Percentiles rank a stretch among this genome's conserved stretches.
Evolutionary conservation across 2,329 filamentous ascomycete species (phyloP).

Genomic region (Diatrype stigma): DNA sequence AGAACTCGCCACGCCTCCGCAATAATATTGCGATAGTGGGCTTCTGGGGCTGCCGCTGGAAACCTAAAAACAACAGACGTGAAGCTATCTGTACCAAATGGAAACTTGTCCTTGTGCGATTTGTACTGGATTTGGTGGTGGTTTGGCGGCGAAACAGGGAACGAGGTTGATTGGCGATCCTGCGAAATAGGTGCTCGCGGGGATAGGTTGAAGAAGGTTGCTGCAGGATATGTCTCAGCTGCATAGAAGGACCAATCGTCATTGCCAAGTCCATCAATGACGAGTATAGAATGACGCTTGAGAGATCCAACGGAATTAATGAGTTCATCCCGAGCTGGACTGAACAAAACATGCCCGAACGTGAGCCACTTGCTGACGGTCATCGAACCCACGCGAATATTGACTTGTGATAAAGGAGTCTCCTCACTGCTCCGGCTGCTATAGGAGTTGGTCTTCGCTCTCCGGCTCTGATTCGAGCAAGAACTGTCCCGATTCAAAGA

Average conservation of each 20-base stretch:
- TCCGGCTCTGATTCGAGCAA: conserved; percentile 27
- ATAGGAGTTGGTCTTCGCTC: conserved; percentile 35
- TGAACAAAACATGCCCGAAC: conserved; percentile 79
- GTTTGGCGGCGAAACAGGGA: conserved; percentile 60
- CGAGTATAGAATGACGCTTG: conserved; percentile 64
- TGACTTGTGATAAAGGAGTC: conserved; percentile 65
- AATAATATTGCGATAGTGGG: conserved; percentile 66
- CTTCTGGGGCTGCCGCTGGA: conserved; percentile 63
- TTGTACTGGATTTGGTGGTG: conserved; percentile 70
- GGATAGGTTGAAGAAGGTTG: conserved; percentile 73
- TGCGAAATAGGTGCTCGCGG: conserved; percentile 49
- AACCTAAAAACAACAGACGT: conserved; percentile 74
- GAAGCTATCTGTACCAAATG: conserved; percentile 73
- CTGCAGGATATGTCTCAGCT: conserved; percentile 71
- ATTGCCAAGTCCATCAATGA: conserved; percentile 81
- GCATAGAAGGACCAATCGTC: conserved; percentile 86
- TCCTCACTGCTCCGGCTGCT: conserved; percentile 49
- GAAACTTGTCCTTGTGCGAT: conserved; percentile 62
- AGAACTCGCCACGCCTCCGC: conserved; percentile 74
- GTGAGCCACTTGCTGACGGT: conserved; percentile 86
- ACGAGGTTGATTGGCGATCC: conserved; percentile 41
- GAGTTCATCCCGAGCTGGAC: conserved; percentile 70
- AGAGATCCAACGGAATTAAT: conserved; percentile 43
- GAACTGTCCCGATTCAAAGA: conserved; percentile 24
- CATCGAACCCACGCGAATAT: conserved; percentile 74